phyloP scores from a whole-genome alignment of 1,284 basidiomycete genomes.

The Malassezia nana region DNA sequence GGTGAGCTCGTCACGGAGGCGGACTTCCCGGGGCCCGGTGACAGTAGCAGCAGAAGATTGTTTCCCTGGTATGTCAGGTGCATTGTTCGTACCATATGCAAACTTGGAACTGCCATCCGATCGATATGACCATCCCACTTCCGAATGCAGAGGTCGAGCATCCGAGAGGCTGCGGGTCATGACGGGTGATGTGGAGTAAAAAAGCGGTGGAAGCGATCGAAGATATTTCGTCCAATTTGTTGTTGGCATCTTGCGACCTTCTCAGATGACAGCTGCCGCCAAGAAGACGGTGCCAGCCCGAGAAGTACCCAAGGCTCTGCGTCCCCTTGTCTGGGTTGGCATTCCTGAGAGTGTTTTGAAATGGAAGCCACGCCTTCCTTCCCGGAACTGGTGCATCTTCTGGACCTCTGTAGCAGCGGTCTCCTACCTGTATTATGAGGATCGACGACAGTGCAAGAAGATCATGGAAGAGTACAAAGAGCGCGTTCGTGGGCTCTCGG shows the following conservation, averaged over 20 bases:
- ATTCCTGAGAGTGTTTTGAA: conserved; percentile 51
- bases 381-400: conserved; percentile 88
- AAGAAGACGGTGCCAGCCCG: not conserved
- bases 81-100: conserved; percentile 24
- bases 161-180: conserved; percentile 18
- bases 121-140: conserved; percentile 8
- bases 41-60: conserved; percentile 48
- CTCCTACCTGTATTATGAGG: conserved; percentile 69
- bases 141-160: conserved; percentile 6
- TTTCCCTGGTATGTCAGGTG: conserved; percentile 35
- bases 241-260: not conserved
- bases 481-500: conserved; percentile 65
- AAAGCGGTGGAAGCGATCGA: not conserved
- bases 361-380: conserved; percentile 59
- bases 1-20: conserved; percentile 53
- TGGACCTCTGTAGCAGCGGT: conserved; percentile 63
- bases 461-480: conserved; percentile 70
- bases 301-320: conserved; percentile 18
- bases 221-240: not conserved
- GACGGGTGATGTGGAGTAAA: not conserved
- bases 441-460: conserved; percentile 65
- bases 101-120: conserved; percentile 34
- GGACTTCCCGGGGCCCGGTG: conserved; percentile 53
- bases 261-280: not conserved
- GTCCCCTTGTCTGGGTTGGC: conserved; percentile 51